Evolutionary conservation across 2,329 filamentous ascomycete genomes (phyloP).

Genomic region (Aureobasidium subglaciale): DNA sequence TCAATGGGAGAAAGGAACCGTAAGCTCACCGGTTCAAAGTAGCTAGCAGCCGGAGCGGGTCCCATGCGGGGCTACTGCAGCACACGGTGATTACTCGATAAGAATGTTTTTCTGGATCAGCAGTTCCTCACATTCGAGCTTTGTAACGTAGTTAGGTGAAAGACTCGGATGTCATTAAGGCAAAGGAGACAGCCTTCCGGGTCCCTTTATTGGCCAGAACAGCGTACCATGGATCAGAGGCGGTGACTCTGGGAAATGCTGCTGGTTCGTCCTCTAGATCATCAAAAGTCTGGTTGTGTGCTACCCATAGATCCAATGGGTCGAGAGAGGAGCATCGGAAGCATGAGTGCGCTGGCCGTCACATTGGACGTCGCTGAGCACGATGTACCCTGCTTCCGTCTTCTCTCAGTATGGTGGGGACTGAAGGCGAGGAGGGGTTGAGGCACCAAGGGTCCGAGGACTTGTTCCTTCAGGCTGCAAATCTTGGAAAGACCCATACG

Average conservation of each 20-base stretch:
- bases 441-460: neutral
- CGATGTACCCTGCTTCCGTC: slow-evolving; percentile 3
- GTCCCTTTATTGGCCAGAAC: neutral
- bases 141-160: neutral
- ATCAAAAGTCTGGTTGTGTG: slow-evolving; percentile 13
- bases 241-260: slow-evolving; percentile 3
- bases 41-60: neutral
- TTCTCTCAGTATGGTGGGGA: neutral
- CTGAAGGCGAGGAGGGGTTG: slow-evolving; percentile 2
- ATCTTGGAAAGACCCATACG: neutral
- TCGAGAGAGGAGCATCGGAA: neutral
- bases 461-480: neutral
- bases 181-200: neutral
- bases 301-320: slow-evolving; percentile 1
- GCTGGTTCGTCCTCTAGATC: neutral
- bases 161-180: neutral
- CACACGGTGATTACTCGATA: neutral
- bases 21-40: slow-evolving; percentile 2
- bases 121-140: neutral
- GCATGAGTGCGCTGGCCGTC: slow-evolving; percentile 12
- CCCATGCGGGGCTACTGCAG: slow-evolving; percentile 12
- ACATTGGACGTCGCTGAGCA: slow-evolving; percentile 9
- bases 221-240: neutral
- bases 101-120: neutral
- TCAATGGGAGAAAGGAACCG: neutral